Conservation (phyloP, 2,329 filamentous ascomycete species). For the Penicillium sp. region DNA sequence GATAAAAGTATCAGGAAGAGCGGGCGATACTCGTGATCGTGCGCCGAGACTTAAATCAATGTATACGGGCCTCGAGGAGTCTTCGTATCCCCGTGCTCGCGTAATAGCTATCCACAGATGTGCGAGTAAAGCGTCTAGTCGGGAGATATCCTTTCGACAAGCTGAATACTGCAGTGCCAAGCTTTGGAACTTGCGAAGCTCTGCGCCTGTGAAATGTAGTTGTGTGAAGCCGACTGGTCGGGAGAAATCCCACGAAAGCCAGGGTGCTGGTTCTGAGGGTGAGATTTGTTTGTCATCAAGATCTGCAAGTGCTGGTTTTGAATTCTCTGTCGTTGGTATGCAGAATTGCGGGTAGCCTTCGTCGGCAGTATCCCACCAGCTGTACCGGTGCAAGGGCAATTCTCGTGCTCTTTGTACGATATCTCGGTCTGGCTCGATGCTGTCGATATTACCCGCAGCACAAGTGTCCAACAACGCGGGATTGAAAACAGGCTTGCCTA, state of each 20-base stretch:
- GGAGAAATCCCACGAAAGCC: constrained; percentile 4
- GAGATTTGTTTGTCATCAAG: neutral
- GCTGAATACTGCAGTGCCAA: neutral
- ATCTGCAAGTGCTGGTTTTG: neutral
- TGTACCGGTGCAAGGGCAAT: constrained; percentile 5
- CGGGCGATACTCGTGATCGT: constrained; percentile 41
- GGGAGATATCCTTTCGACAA: constrained; percentile 1
- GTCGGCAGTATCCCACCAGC: constrained; percentile 2
- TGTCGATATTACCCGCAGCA: constrained; percentile 4
- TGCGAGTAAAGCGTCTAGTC: constrained; percentile 4
- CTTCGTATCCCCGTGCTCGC: neutral
- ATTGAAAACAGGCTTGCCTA: neutral
- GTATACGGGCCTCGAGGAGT: neutral
- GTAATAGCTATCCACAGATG: constrained; percentile 1
- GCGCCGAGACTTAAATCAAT: constrained; percentile 46
- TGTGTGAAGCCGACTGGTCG: neutral
- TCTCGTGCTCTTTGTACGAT: neutral
- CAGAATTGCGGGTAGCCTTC: neutral
- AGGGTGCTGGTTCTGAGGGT: constrained; percentile 1
- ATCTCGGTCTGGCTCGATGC: neutral
- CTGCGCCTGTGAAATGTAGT: neutral
- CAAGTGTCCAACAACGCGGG: neutral
- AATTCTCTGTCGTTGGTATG: constrained; percentile 5
- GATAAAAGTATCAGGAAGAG: constrained; percentile 43
- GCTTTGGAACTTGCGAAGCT: neutral